These are phyloP conservation scores for Linum usitatissimum DNA, from an alignment of 345 rosid genomes.

Conservation along the genomic window DNA sequence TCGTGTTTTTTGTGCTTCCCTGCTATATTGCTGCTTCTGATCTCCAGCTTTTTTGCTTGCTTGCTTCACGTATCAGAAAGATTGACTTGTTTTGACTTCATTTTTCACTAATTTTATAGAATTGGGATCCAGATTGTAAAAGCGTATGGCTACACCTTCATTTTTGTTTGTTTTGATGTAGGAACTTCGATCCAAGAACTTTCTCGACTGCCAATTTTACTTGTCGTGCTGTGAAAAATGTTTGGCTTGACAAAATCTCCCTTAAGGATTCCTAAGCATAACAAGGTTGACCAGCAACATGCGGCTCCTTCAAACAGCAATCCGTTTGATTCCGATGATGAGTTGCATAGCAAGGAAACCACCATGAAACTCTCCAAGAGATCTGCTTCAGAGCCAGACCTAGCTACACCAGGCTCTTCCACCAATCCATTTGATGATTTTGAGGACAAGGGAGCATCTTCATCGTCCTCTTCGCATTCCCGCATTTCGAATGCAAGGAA, in stretches of 20 bases:
- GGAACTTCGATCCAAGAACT: conserved; percentile 21
- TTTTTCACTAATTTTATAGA: background rate
- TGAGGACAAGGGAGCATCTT: conserved; percentile 19
- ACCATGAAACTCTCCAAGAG: conserved; percentile 41
- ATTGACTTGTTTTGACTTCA: background rate
- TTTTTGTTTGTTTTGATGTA: conserved; percentile 14
- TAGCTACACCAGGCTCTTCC: conserved; percentile 22
- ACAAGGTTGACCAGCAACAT: conserved; percentile 34
- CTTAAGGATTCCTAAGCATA: conserved; percentile 39
- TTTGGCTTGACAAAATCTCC: conserved; percentile 63
- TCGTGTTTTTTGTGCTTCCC: background rate
- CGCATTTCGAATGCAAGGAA: conserved; percentile 28
- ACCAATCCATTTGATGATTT: conserved; percentile 51
- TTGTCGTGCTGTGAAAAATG: conserved; percentile 30
- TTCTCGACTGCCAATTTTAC: conserved; percentile 5
- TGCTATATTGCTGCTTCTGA: background rate
- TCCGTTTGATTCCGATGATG: conserved; percentile 83
- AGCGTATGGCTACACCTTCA: background rate
- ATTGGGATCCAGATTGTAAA: background rate
- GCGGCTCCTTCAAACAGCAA: conserved; percentile 36
- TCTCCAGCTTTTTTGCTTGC: background rate
- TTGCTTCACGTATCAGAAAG: background rate
- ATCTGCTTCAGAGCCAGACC: conserved; percentile 48
- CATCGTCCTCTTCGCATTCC: conserved; percentile 30
- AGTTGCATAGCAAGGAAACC: conserved; percentile 33